phyloP scores from a whole-genome alignment of 164 flowering plant species.

The Chloranthus sessilifolius region DNA sequence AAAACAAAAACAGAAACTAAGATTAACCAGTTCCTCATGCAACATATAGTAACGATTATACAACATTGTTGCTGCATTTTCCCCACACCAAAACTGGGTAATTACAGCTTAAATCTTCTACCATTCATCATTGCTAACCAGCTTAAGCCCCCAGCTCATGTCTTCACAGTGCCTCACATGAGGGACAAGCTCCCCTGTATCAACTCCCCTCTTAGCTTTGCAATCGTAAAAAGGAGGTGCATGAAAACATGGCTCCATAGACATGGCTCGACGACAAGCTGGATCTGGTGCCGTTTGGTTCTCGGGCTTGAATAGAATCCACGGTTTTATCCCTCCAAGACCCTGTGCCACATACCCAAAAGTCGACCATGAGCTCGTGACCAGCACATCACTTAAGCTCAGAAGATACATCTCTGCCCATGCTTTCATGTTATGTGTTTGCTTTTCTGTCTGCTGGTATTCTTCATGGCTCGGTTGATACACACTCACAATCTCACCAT shows the following conservation, averaged over 20 bases:
- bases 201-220: constrained; percentile 57
- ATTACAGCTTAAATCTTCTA: no score
- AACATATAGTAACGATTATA: no score
- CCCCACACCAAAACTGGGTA: no score
- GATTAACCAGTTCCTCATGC: no score
- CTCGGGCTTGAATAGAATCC: constrained; percentile 78
- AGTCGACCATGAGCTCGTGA: constrained; percentile 87
- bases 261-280: constrained; percentile 67
- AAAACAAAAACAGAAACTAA: no score
- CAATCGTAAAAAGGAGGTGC: constrained; percentile 90
- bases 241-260: constrained; percentile 94
- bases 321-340: constrained; percentile 77
- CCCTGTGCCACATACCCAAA: constrained; percentile 93
- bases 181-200: constrained; percentile 70
- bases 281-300: constrained; percentile 63
- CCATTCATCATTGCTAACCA: constrained; percentile 33
- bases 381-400: constrained; percentile 56
- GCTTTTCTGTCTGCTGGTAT: constrained; percentile 57
- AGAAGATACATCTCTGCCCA: constrained; percentile 86
- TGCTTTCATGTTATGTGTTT: constrained; percentile 65
- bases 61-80: no score
- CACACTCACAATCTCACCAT: constrained; percentile 59
- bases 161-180: constrained; percentile 86
- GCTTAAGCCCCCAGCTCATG: constrained; percentile 82
- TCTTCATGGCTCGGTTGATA: constrained; percentile 85